Evolutionary conservation across 768 basidiomycete species (phyloP).

Genomic region (Podaxis sp.): DNA sequence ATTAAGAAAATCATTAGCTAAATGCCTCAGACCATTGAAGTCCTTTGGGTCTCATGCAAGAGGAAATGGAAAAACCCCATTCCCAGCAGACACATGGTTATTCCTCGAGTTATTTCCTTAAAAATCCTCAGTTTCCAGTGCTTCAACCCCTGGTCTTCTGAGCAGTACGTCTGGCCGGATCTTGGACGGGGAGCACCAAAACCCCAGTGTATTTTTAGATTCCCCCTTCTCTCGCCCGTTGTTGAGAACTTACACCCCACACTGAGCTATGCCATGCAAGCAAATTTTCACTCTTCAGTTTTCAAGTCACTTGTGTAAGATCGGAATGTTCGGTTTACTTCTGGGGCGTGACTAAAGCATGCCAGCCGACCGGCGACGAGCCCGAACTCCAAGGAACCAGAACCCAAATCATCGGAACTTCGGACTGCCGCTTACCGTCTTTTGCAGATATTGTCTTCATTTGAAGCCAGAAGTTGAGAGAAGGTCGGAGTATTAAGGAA

Average conservation of each 20-base stretch:
- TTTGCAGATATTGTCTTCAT: neutral
- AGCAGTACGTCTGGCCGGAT: neutral
- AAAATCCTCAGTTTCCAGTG: neutral
- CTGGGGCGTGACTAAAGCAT: neutral
- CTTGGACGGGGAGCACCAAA: neutral
- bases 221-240: neutral
- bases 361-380: neutral
- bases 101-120: neutral
- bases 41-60: neutral
- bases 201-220: neutral
- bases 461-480: neutral
- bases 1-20: too few species aligned
- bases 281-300: neutral
- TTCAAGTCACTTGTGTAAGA: neutral
- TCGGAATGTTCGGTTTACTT: neutral
- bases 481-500: neutral
- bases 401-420: neutral
- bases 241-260: neutral
- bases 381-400: neutral
- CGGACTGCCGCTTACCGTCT: neutral
- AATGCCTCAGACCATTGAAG: neutral
- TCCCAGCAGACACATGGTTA: neutral
- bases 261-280: neutral
- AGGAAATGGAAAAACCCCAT: neutral
- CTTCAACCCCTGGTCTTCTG: neutral